Evolutionary conservation across 768 basidiomycete genomes (phyloP), one percentile per base, ranked within the genome.

Genomic region (Steccherinum ochraceum): DNA sequence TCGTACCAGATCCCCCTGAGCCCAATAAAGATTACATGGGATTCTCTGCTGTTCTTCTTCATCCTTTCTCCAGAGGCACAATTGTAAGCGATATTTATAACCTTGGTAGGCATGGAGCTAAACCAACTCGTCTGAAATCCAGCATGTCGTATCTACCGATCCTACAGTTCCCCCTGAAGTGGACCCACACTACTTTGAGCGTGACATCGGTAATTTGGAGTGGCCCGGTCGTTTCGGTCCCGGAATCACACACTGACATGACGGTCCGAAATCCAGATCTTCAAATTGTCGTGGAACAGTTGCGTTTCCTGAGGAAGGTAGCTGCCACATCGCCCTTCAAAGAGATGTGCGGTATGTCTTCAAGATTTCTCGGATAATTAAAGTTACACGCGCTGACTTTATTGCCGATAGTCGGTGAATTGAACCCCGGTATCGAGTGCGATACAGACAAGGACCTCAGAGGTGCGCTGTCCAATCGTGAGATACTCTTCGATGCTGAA

Each of bases 351-450:
- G 48, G 46, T 40, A 43, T 20, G 27, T 60, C n/a, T 39, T 11
- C 35, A 11, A n/a, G 35, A n/a, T n/a, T n/a, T n/a, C n/a, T n/a
- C n/a, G n/a, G n/a, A n/a, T n/a, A n/a, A n/a, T n/a, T n/a, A n/a
- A n/a, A n/a, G n/a, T n/a, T n/a, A n/a, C n/a, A n/a, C n/a, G n/a
- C n/a, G n/a, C n/a, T n/a, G n/a, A n/a, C n/a, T n/a, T n/a, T n/a
- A n/a, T n/a, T n/a, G n/a, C n/a, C n/a, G n/a, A n/a, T n/a, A 56
- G 61, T 53, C 2, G 58, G 55, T 45, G 67, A 66, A 51, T 41
- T 61, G 21, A 62, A 54, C 39, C 66, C 69, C 10, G 67, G 69
- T 5, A 59, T 56, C 4, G 60, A 52, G 0, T 58, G 64, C 10
- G 45, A 54, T 40, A 58, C n/a, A n/a, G n/a, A n/a, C n/a, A n/a